Evolutionary conservation across 2,329 filamentous ascomycete genomes (phyloP).

Genomic region (Nothopassalora personata): DNA sequence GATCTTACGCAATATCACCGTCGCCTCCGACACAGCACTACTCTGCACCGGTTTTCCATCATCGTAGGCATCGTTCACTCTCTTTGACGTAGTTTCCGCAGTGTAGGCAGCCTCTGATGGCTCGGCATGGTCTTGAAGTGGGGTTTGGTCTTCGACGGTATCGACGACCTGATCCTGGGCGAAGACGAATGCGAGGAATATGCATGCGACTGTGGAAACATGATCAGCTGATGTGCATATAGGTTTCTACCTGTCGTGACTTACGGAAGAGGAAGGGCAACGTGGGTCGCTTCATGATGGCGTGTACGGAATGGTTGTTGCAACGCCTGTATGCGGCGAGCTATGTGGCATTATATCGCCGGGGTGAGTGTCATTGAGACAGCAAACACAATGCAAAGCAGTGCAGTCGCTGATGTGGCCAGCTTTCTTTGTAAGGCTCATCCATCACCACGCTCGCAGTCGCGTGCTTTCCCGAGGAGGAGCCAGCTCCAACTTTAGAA

Average conservation of each 20-base stretch:
- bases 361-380: background rate
- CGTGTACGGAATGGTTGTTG: background rate
- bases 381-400: background rate
- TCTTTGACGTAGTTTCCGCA: constrained; percentile 1
- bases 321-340: constrained; percentile 3
- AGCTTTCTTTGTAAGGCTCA: constrained; percentile 6
- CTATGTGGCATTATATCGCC: constrained; percentile 5
- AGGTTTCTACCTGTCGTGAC: background rate
- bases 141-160: constrained; percentile 6
- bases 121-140: constrained; percentile 4
- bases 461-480: background rate
- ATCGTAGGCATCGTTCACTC: constrained; percentile 1
- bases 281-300: constrained; percentile 9
- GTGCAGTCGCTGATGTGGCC: background rate
- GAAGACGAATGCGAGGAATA: constrained; percentile 13
- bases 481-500: background rate
- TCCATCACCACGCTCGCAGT: background rate
- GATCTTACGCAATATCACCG: constrained; percentile 38
- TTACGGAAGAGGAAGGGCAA: constrained; percentile 9
- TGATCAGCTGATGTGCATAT: background rate
- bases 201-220: constrained; percentile 11
- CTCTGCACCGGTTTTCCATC: constrained; percentile 5
- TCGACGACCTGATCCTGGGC: constrained; percentile 11
- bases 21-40: constrained; percentile 35
- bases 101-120: constrained; percentile 7